Evolutionary conservation across 2,329 filamentous ascomycete genomes (phyloP), one percentile per base, ranked within the genome.

Genomic region (Colletotrichum cuscutae): DNA sequence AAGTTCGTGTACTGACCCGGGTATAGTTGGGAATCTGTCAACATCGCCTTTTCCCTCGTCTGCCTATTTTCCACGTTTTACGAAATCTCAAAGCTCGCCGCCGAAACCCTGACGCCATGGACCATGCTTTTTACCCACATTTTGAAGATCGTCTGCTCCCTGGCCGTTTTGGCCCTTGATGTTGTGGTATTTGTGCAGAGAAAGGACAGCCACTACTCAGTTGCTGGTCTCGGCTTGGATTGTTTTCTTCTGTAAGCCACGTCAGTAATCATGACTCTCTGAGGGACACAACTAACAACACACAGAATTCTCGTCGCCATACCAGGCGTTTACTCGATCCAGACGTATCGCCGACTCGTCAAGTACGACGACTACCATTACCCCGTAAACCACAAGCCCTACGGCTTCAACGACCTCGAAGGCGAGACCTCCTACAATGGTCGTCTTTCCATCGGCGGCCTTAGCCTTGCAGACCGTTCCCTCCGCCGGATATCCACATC

Each of bases 21-120:
- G 30, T 9, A 53, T 73, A 89, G 88, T 35, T 90, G 89, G 88
- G 87, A 89, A 78, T 81, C 79, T 26, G 84, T 84, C 63, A 90
- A 89, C 74, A 83, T 90, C 61, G 83, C 73, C 65, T 82, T 90
- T 65, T 86, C 87, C 19, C 78, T 86, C 30, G 72, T 88, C 49
- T 83, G 85, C 0, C 83, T 88, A 6, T 42, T 86, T 37, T 83
- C 87, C 77, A 88, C 83, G 15, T 78, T 86, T 54, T 76, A 86
- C 71, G 86, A 89, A 74, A 82, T 89, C 37, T 84, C 81, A 56
- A 85, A 81, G 75, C 85, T 83, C 70, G 81, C 84, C 60, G 81
- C 84, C 35, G 87, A 89, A 77, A 83, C 85, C 1, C 78, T 90
- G 66, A 90, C 89, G 12, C 88, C 89, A 2, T 86, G 88, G 79